Percentiles rank a stretch among this genome's conserved stretches.
phyloP scores from a whole-genome alignment of 345 rosid species.

The Brassica napus region Da-Ae NC_063437.1:16708001-16708500 shows the following conservation, averaged over 20 bases:
- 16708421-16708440: conserved; percentile 51
- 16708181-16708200: conserved; percentile 70
- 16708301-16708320: conserved; percentile 80
- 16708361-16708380: conserved; percentile 67
- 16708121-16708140: conserved; percentile 33
- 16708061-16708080: conserved; percentile 11
- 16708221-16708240: conserved; percentile 53
- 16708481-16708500: conserved; percentile 26
- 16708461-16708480: conserved; percentile 46
- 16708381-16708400: conserved; percentile 84
- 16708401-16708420: conserved; percentile 72
- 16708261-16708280: conserved; percentile 58
- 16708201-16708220: conserved; percentile 46
- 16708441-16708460: conserved; percentile 23
- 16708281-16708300: conserved; percentile 65
- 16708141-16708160: conserved; percentile 47
- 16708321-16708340: conserved; percentile 71
- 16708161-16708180: conserved; percentile 61
- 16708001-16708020: conserved; percentile 42
- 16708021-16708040: conserved; percentile 32
- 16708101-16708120: background rate
- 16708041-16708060: conserved; percentile 29
- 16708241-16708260: conserved; percentile 63
- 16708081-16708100: background rate
- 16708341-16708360: conserved; percentile 74